A percentile compares a stretch with the other conserved stretches of the same genome.
Conservation (phyloP, 2,329 filamentous ascomycete species). For the Nakataea oryzae region DNA sequence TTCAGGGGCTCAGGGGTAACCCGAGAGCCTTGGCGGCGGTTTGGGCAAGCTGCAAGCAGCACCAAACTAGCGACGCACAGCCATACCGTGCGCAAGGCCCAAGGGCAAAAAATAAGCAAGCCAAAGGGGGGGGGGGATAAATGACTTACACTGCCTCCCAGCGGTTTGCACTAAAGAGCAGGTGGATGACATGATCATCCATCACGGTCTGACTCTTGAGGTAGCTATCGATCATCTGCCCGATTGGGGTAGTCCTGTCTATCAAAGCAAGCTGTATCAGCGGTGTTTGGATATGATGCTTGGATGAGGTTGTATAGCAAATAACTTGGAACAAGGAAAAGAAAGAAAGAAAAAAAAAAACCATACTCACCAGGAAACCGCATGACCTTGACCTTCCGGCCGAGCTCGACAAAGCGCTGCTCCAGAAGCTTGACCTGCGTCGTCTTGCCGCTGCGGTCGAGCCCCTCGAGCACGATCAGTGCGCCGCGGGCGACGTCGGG, state of each 20-base stretch:
- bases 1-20: background rate
- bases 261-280: background rate
- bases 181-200: slow-evolving; percentile 82
- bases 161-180: slow-evolving; percentile 82
- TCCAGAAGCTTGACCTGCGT: slow-evolving; percentile 71
- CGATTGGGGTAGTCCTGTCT: slow-evolving; percentile 79
- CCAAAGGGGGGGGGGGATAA: background rate
- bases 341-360: background rate
- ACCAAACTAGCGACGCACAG: background rate
- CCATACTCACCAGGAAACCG: slow-evolving; percentile 42
- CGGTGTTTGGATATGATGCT: background rate
- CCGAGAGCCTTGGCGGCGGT: too few species aligned
- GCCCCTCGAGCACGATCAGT: slow-evolving; percentile 76
- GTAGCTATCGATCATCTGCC: slow-evolving; percentile 78
- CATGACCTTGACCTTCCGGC: slow-evolving; percentile 39
- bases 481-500: slow-evolving; percentile 41
- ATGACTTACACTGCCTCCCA: slow-evolving; percentile 59
- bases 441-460: slow-evolving; percentile 86
- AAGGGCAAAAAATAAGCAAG: background rate
- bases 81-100: background rate
- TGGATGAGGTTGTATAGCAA: background rate
- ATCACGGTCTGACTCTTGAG: slow-evolving; percentile 61
- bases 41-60: background rate
- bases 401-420: slow-evolving; percentile 37
- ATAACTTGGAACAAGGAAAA: background rate